Conservation (phyloP, 75 land plant genomes). For the Sequoiadendron giganteum region DNA sequence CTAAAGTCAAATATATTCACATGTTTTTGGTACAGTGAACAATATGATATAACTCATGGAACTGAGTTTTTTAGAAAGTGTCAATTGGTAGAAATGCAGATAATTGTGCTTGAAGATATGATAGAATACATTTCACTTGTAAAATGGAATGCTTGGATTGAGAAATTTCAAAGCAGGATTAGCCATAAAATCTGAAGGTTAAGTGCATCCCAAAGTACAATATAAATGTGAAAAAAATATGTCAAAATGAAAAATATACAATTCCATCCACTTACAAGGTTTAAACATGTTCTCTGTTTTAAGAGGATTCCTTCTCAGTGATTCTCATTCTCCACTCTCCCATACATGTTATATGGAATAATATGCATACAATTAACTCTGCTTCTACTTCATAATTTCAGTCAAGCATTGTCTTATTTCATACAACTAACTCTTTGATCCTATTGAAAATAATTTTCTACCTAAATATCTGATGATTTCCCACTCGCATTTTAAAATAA, state of each 20-base stretch:
- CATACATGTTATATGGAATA: not conserved
- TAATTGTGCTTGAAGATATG: not conserved
- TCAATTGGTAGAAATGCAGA: not conserved
- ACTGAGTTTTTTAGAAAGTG: not conserved
- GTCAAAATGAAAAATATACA: not conserved
- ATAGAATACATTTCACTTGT: not conserved
- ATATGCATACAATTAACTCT: not conserved
- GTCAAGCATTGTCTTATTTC: too few relatives aligned
- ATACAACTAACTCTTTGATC: too few relatives aligned
- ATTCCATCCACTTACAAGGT: not conserved
- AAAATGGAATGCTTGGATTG: not conserved
- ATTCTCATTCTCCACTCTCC: not conserved
- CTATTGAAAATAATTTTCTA: not conserved
- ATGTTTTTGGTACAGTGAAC: not conserved
- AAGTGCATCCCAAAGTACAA: not conserved
- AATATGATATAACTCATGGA: not conserved
- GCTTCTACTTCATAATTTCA: not conserved
- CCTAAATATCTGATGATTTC: not conserved
- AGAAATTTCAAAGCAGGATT: not conserved
- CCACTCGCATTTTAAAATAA: not conserved
- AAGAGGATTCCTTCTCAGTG: not conserved
- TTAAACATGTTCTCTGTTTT: not conserved
- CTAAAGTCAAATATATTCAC: not conserved
- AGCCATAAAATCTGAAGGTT: not conserved
- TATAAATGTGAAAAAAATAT: not conserved